A percentile compares a stretch with the other conserved stretches of the same genome.
Evolutionary conservation across 1,139 yeast genomes (phyloP).

Genomic region (Hansenula anomala): DNA sequence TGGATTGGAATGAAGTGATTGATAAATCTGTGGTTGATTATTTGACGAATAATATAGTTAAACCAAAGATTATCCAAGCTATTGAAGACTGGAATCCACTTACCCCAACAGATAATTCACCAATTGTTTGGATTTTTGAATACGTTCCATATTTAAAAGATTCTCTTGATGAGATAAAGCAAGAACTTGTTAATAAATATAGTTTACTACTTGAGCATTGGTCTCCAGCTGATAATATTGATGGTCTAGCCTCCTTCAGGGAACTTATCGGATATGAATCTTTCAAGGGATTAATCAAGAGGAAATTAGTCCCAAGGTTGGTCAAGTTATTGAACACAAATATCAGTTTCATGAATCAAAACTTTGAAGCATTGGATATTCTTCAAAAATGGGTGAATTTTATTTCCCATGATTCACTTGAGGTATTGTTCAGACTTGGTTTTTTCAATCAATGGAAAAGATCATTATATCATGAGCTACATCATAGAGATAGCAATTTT

Average conservation of each 20-base stretch:
- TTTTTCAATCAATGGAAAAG: conserved; percentile 21
- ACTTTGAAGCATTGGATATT: conserved; percentile 16
- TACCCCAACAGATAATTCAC: conserved; percentile 14
- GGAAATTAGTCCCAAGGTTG: conserved; percentile 30
- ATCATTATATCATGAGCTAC: conserved; percentile 22
- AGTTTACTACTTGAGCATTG: conserved; percentile 27
- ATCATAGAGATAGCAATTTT: conserved; percentile 17
- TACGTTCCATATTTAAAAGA: conserved; percentile 35
- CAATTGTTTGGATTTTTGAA: conserved; percentile 39
- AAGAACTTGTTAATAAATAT: conserved; percentile 28
- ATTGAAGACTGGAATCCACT: conserved; percentile 31
- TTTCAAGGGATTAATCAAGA: conserved; percentile 22
- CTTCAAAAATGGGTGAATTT: conserved; percentile 19
- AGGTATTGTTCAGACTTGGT: conserved; percentile 21
- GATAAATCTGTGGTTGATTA: conserved; percentile 28
- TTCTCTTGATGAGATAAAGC: conserved; percentile 21
- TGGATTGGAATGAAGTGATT: conserved; percentile 40
- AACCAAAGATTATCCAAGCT: conserved; percentile 31
- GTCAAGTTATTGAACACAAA: conserved; percentile 13
- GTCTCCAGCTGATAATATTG: conserved; percentile 26
- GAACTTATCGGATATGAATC: conserved; percentile 31
- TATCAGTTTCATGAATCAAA: conserved; percentile 1
- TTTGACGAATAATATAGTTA: conserved; percentile 25
- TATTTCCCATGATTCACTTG: conserved; percentile 13
- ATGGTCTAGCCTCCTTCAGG: conserved; percentile 31